These are phyloP conservation scores for Fusarium zealandicum DNA, from an alignment of 2,329 filamentous ascomycete species.

Conservation along the genomic window DNA sequence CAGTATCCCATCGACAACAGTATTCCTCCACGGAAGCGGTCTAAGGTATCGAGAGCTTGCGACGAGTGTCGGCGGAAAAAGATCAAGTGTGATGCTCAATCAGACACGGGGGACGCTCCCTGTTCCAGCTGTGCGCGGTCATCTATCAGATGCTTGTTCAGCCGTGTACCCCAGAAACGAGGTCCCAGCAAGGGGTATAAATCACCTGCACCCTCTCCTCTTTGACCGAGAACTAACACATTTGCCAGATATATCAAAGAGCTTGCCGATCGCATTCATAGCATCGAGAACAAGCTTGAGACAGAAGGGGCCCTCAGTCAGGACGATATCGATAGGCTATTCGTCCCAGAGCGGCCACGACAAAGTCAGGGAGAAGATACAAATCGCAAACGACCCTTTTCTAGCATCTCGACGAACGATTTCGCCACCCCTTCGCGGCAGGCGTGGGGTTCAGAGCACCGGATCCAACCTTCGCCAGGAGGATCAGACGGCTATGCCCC, in stretches of 20 bases:
- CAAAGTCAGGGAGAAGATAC: slow-evolving; percentile 45
- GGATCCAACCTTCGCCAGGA: slow-evolving; percentile 52
- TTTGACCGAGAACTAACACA: slow-evolving; percentile 15
- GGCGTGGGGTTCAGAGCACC: slow-evolving; percentile 57
- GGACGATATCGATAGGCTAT: slow-evolving; percentile 56
- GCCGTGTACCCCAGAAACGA: slow-evolving; percentile 84
- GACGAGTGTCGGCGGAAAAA: slow-evolving; percentile 91
- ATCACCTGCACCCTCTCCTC: not conserved
- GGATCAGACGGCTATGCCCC: slow-evolving; percentile 43
- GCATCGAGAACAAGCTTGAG: slow-evolving; percentile 79
- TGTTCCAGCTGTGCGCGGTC: slow-evolving; percentile 85
- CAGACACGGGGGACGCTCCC: slow-evolving; percentile 74
- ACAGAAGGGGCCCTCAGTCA: slow-evolving; percentile 55
- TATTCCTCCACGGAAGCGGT: slow-evolving; percentile 75
- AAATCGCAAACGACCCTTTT: slow-evolving; percentile 56
- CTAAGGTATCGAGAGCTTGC: slow-evolving; percentile 87
- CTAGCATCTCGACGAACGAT: slow-evolving; percentile 54
- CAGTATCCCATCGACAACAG: slow-evolving; percentile 60
- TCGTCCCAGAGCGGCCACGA: slow-evolving; percentile 46
- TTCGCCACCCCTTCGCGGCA: slow-evolving; percentile 53
- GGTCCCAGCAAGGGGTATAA: slow-evolving; percentile 85
- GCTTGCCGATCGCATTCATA: slow-evolving; percentile 82
- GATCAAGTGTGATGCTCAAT: slow-evolving; percentile 84
- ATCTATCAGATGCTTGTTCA: slow-evolving; percentile 81
- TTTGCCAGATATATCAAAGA: slow-evolving; percentile 84